Evolutionary conservation across 768 basidiomycete genomes (phyloP), one percentile per base, ranked within the genome.

Genomic region (Megacollybia marginata): DNA sequence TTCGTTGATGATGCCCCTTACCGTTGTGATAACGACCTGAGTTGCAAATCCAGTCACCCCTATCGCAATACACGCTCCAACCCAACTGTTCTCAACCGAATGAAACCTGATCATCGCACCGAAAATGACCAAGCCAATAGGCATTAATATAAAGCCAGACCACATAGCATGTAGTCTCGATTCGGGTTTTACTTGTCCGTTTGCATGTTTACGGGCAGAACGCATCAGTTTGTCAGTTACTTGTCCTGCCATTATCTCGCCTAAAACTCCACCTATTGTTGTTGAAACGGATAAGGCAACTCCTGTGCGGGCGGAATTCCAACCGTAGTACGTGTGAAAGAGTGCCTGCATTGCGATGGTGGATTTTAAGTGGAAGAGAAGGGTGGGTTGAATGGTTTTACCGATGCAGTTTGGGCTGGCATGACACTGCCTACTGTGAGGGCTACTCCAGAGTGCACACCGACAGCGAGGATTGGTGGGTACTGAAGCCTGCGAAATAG

Each of bases 371-470:
- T 23, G 23, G 20, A 9, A 18, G 3, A 23, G 23, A 11, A 18
- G 16, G 9, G 15, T 6, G 11, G 13, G 44, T 28, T n/a, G 44
- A 44, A 13, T 44, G 23, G 16, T 13, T 40, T 40, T 40, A 40
- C 56, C 5, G 56, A 57, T 6, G 55, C 56, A 11, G 54, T 57
- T 31, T 57, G 56, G 9, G 53, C 56, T 10, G 56, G 56, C 56
- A 57, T 55, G 5, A 57, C 56, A 19, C 56, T 57, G 15, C 56
- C 56, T 9, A 57, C 50, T 5, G 56, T 54, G 33, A 54, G 54
- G 10, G 54, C 51, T 11, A 57, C 56, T 18, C 52, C 38, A 5
- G 2, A 8, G 8, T 54, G 55, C 45, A 50, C 48, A 2, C 33
- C 57, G 15, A 2, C 23, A 28, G 53, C 42, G 1, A 55, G 50